Conservation (phyloP, 805 yeast genomes). For the Metschnikowia chrysomelidarum region DNA sequence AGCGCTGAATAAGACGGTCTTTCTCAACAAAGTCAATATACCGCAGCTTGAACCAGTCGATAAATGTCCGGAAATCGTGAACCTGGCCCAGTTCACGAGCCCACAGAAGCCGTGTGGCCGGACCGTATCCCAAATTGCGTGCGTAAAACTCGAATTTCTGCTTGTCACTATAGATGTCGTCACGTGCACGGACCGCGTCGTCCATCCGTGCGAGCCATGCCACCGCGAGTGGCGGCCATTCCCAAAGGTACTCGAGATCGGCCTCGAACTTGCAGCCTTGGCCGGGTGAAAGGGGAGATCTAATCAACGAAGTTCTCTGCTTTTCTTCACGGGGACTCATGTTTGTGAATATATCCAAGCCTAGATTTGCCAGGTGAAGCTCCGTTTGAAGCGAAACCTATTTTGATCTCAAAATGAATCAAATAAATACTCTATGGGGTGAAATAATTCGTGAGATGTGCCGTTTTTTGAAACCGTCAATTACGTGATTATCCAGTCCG, state of each 20-base stretch:
- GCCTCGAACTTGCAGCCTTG: slow-evolving; percentile 6
- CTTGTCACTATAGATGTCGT: slow-evolving; percentile 2
- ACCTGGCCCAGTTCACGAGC: slow-evolving; percentile 7
- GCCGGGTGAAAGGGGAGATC: no score
- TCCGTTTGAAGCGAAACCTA: no score
- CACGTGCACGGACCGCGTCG: neutral
- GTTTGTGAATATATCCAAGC: no score
- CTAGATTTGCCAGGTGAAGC: no score
- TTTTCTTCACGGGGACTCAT: no score
- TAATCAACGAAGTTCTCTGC: neutral
- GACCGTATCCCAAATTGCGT: slow-evolving; percentile 7
- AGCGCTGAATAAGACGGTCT: slow-evolving; percentile 6
- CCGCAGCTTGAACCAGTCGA: slow-evolving; percentile 6
- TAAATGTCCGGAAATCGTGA: slow-evolving; percentile 5
- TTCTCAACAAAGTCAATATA: slow-evolving; percentile 7
- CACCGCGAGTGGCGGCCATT: slow-evolving; percentile 10
- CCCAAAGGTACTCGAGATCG: slow-evolving; percentile 1
- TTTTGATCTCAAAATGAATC: no score
- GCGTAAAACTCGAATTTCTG: slow-evolving; percentile 6
- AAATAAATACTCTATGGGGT: no score
- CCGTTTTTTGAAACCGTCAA: no score
- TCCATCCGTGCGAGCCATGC: slow-evolving; percentile 11
- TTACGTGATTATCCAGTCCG: no score
- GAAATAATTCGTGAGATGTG: no score
- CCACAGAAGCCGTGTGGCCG: slow-evolving; percentile 6